Evolutionary conservation across 371 early-diverging fungal species (phyloP).

Genomic region (Lichtheimia corymbifera): DNA sequence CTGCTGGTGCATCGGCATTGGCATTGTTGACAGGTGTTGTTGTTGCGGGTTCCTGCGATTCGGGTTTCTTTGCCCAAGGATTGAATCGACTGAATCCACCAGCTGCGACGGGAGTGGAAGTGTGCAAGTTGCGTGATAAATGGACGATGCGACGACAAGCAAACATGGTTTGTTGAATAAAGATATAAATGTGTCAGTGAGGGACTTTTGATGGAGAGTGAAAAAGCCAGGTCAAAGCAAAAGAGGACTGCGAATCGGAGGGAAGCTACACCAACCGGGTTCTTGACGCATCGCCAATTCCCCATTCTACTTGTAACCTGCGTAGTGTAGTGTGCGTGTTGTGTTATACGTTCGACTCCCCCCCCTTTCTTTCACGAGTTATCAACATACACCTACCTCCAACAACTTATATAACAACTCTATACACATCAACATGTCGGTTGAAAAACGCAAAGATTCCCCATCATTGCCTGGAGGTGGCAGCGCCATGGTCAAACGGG

Average conservation of each 20-base stretch:
- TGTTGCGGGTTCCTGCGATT: slow-evolving; percentile 12
- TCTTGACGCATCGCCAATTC: too few relatives aligned
- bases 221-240: too few relatives aligned
- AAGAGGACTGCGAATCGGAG: too few relatives aligned
- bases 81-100: slow-evolving; percentile 42
- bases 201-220: too few relatives aligned
- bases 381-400: background rate
- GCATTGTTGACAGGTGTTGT: slow-evolving; percentile 24
- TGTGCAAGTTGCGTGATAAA: slow-evolving; percentile 22
- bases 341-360: background rate
- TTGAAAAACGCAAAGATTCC: slow-evolving; percentile 54
- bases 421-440: slow-evolving; percentile 18
- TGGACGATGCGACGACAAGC: slow-evolving; percentile 9
- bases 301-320: too few relatives aligned
- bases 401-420: background rate
- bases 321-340: too few relatives aligned
- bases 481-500: slow-evolving; percentile 59
- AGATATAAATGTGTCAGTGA: too few relatives aligned
- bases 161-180: slow-evolving; percentile 5
- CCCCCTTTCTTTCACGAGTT: background rate
- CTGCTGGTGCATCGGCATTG: background rate
- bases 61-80: slow-evolving; percentile 46
- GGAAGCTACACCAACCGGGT: too few relatives aligned
- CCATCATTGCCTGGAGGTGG: slow-evolving; percentile 28
- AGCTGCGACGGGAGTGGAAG: slow-evolving; percentile 22